Conservation (phyloP, 148 eudicot genomes). For the Tetragonia tetragonoides region DNA sequence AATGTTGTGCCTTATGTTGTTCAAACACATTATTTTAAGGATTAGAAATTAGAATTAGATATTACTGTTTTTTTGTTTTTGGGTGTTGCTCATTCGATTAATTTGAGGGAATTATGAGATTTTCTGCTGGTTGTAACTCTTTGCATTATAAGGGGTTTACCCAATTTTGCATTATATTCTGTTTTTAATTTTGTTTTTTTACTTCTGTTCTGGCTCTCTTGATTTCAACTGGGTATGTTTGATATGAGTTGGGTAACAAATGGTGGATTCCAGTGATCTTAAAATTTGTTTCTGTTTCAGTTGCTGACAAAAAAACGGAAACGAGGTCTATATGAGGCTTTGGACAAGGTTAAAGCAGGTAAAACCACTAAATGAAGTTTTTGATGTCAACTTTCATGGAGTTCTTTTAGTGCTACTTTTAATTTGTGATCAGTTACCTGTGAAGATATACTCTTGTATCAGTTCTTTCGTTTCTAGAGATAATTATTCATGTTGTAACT, state of each 20-base stretch:
- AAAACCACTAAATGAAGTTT: slow-evolving; percentile 9
- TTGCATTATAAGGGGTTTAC: not conserved
- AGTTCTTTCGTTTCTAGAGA: slow-evolving; percentile 1
- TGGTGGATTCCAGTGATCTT: not conserved
- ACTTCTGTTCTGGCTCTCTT: not conserved
- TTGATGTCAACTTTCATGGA: not conserved
- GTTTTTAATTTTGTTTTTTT: not conserved
- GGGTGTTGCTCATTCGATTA: slow-evolving; percentile 13
- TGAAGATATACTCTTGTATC: not conserved
- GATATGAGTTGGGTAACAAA: not conserved
- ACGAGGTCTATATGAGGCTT: slow-evolving; percentile 69
- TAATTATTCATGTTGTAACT: not conserved
- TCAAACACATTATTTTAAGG: not conserved
- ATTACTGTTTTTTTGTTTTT: not conserved
- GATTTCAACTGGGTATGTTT: not conserved
- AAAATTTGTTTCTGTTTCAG: slow-evolving; percentile 35
- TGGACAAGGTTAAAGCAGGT: slow-evolving; percentile 88
- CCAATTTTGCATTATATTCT: not conserved
- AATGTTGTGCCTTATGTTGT: not conserved
- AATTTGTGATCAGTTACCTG: too few relatives aligned
- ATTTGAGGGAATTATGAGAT: slow-evolving; percentile 1
- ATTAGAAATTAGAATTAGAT: not conserved
- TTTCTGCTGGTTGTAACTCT: not conserved
- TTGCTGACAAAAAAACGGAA: slow-evolving; percentile 59
- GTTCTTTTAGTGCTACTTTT: not conserved